Evolutionary conservation across 257 asterid species (phyloP), one percentile per base, ranked within the genome.

Genomic region (Solanum ossicruentum): DNA sequence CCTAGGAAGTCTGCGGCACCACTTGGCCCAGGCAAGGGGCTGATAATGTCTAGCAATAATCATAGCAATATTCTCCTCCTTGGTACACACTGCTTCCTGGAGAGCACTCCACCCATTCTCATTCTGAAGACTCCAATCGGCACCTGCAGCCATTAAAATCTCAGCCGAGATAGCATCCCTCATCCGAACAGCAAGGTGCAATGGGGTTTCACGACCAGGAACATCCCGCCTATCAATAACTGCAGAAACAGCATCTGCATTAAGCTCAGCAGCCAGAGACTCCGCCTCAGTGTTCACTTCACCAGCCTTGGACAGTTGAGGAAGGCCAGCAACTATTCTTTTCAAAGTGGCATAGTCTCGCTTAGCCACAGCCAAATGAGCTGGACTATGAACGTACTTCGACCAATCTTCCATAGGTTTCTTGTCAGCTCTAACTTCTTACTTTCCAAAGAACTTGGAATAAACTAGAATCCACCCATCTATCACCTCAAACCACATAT

Each of bases 1-100:
- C 89, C 99, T 92, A n/a, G 99, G 99, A 86, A 97, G 98, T 87
- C 99, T 91, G 17, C 99, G 95, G 85, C 99, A 97, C 99, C 99
- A 97, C 87, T 97, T 97, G 12, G 98, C 99, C 99, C 99, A 97
- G 32, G 99, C 99, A 88, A 97, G 98, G 61, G 99, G 98, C 91
- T 97, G 99, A 86, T 94, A 97, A 83, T 97, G 96, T 67, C 98
- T 85, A 39, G 99, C 99, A 87, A 97, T 97, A 86, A 95, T 95
- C 99, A 95, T 92, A 69, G 99, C 98, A 85, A 97, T 95, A 86
- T 87, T 92, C 89, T 97, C 99, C 89, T 95, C 99, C 88, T 95
- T 86, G n/a, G 97, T 94, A 83, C 99, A 97, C 79, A 97, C 99
- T 20, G 99, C 99, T 93, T 97, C 99, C 90, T 97, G 99, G 43